These are phyloP conservation scores for Ganoderma resinaceum DNA, from an alignment of 1,284 basidiomycete species.

Conservation along the genomic window DNA sequence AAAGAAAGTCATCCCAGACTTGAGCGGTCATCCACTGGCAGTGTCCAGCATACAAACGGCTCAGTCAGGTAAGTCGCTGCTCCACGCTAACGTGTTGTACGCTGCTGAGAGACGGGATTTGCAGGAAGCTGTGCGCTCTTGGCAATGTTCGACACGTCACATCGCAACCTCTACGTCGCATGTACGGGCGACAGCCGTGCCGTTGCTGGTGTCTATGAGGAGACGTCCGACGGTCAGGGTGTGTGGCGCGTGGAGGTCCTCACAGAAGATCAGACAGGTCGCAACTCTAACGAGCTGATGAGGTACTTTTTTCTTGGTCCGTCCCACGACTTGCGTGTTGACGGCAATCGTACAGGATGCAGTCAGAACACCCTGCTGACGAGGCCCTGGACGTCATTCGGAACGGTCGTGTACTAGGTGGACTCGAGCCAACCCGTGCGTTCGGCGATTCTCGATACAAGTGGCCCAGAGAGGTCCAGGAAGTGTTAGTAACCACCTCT, in stretches of 20 bases:
- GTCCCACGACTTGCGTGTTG: background rate
- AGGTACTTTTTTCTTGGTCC: conserved; percentile 51
- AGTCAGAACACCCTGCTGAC: conserved; percentile 86
- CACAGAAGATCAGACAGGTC: conserved; percentile 94
- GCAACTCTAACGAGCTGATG: conserved; percentile 83
- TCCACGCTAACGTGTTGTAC: background rate
- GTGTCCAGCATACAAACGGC: conserved; percentile 81
- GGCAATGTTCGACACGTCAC: conserved; percentile 84
- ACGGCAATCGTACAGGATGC: conserved; percentile 62
- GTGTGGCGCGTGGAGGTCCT: conserved; percentile 92
- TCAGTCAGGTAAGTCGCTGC: conserved; percentile 58
- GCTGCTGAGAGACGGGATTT: background rate
- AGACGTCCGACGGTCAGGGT: conserved; percentile 60
- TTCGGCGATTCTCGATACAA: conserved; percentile 98
- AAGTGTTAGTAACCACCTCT: conserved; percentile 58
- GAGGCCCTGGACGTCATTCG: conserved; percentile 87
- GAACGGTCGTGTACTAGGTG: conserved; percentile 89
- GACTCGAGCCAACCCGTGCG: conserved; percentile 93
- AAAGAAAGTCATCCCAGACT: conserved; percentile 66
- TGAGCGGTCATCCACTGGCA: conserved; percentile 75
- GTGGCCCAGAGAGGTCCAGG: conserved; percentile 77
- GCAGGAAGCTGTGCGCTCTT: conserved; percentile 90
- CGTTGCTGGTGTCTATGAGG: conserved; percentile 92
- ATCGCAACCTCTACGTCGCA: conserved; percentile 87
- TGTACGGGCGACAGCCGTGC: conserved; percentile 95